A percentile compares a stretch with the other conserved stretches of the same genome.
These are phyloP conservation scores for Glonium stellatum DNA, from an alignment of 495 filamentous ascomycete genomes.

Conservation along the genomic window DNA sequence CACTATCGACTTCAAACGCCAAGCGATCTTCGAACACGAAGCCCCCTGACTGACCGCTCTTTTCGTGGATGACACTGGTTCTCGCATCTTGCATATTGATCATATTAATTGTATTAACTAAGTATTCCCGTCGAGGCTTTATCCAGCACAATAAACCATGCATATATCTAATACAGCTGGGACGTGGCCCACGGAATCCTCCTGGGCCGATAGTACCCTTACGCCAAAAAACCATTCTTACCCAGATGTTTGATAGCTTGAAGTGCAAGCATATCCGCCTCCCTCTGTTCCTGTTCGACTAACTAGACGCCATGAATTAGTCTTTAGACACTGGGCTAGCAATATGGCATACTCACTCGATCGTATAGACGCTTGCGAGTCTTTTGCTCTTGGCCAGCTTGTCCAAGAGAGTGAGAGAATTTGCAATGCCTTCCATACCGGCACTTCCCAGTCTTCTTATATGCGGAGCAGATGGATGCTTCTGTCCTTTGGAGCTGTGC, in stretches of 20 bases:
- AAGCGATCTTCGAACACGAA: background rate
- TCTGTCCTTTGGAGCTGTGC: background rate
- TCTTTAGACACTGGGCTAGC: no score
- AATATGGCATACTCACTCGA: background rate
- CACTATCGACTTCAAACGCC: background rate
- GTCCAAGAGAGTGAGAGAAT: constrained; percentile 8
- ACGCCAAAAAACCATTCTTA: constrained; percentile 29
- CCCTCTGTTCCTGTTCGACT: constrained; percentile 32
- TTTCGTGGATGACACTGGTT: no score
- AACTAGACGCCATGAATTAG: constrained; percentile 8
- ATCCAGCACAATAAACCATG: no score
- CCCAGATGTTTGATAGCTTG: constrained; percentile 37
- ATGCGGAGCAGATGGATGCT: constrained; percentile 2
- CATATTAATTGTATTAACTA: no score
- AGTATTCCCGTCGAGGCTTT: no score
- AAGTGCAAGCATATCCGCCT: constrained; percentile 29
- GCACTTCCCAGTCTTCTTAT: constrained; percentile 18
- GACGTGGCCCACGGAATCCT: background rate
- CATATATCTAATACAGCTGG: no score
- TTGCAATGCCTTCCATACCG: constrained; percentile 17
- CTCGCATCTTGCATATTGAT: no score
- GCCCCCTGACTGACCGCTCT: background rate
- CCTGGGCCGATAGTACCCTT: background rate
- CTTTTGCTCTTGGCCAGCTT: background rate
- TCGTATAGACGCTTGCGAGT: constrained; percentile 15